Conservation (phyloP, 208 protist genomes). For the Leishmania gerbilli region DNA sequence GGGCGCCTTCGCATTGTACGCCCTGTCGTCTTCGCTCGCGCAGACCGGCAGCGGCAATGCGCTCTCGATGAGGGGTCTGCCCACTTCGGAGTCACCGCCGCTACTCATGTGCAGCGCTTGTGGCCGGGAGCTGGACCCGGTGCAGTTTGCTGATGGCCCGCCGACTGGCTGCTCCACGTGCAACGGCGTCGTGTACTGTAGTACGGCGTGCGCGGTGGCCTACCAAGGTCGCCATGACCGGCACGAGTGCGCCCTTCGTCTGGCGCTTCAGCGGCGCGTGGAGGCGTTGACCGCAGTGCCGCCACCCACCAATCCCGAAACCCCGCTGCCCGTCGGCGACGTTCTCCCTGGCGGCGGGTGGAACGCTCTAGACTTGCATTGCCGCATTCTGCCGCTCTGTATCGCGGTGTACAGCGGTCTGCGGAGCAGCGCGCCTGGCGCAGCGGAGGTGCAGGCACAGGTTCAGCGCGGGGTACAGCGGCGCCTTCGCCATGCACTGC, state of each 20-base stretch:
- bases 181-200: conserved; percentile 43
- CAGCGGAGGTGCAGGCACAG: conserved; percentile 20
- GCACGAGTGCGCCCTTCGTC: conserved; percentile 41
- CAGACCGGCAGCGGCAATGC: neutral
- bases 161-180: conserved; percentile 33
- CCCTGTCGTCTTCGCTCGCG: neutral
- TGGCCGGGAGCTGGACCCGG: conserved; percentile 13
- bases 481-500: conserved; percentile 23
- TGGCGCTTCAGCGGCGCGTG: conserved; percentile 22
- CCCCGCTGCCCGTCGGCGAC: conserved; percentile 19
- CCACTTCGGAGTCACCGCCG: conserved; percentile 4
- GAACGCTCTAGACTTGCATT: conserved; percentile 26
- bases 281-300: conserved; percentile 10
- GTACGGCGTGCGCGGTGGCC: conserved; percentile 29
- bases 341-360: conserved; percentile 37
- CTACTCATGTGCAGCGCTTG: conserved; percentile 21
- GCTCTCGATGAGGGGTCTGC: neutral
- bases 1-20: neutral
- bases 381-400: conserved; percentile 34
- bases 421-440: conserved; percentile 16
- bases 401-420: conserved; percentile 42
- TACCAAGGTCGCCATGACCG: conserved; percentile 34
- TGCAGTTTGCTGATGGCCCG: neutral
- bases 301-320: neutral
- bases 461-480: conserved; percentile 31